These are phyloP conservation scores for Oldenlandia corymbosa DNA, from an alignment of 257 asterid genomes.

Conservation along the genomic window DNA sequence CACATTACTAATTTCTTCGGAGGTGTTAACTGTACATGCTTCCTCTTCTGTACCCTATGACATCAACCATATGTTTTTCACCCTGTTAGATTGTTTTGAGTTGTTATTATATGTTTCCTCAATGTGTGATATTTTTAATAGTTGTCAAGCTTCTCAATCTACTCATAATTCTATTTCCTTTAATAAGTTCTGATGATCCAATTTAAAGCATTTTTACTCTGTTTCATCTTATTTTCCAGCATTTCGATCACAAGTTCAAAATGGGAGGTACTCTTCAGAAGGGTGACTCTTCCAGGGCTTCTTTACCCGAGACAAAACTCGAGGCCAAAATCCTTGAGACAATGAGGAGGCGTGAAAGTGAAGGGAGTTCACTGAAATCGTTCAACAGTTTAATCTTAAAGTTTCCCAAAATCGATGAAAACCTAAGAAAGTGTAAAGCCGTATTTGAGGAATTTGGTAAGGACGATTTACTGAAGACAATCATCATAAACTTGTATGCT, in stretches of 20 bases:
- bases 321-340: conserved; percentile 65
- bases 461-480: not conserved
- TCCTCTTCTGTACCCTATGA: too few relatives aligned
- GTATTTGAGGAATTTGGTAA: conserved; percentile 68
- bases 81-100: not conserved
- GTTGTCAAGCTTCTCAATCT: not conserved
- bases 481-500: not conserved
- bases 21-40: too few relatives aligned
- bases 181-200: not conserved
- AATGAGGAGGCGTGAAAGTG: conserved; percentile 54
- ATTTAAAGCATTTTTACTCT: not conserved
- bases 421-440: conserved; percentile 64
- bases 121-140: not conserved
- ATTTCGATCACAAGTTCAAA: conserved; percentile 11
- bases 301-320: conserved; percentile 61
- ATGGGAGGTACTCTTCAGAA: conserved; percentile 73
- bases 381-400: conserved; percentile 68
- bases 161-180: not conserved
- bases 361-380: conserved; percentile 63
- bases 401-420: conserved; percentile 79
- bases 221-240: conserved; percentile 2
- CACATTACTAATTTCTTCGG: too few relatives aligned
- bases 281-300: conserved; percentile 42
- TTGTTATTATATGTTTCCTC: not conserved
- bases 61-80: not conserved